These are phyloP conservation scores for Cystoisospora suis DNA, from an alignment of 169 alveolate species.

Conservation along the genomic window DNA sequence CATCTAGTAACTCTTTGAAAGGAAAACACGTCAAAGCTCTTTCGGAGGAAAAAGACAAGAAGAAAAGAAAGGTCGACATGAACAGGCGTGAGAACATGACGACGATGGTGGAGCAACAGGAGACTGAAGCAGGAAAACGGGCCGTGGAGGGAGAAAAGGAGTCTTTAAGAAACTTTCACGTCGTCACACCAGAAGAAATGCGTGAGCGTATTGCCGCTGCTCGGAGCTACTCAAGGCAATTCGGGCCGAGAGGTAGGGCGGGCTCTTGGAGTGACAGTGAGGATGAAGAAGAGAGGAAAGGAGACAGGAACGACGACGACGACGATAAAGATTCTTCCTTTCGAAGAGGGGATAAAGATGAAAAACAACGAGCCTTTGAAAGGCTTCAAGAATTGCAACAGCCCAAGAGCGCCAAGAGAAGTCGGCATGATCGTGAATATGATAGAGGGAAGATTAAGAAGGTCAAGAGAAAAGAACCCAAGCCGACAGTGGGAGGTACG, in stretches of 20 bases:
- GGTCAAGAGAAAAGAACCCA: background rate
- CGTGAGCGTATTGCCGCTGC: conserved; percentile 39
- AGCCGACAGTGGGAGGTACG: conserved; percentile 50
- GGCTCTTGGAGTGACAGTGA: conserved; percentile 39
- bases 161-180: background rate
- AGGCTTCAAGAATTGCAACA: conserved; percentile 59
- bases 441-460: conserved; percentile 70
- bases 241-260: no score
- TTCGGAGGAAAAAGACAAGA: background rate
- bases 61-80: background rate
- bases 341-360: background rate
- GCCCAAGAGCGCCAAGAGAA: conserved; percentile 59
- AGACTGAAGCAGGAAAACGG: background rate
- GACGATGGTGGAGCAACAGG: conserved; percentile 1
- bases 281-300: no score
- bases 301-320: no score
- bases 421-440: conserved; percentile 73
- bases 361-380: conserved; percentile 29
- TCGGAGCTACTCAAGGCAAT: conserved; percentile 17
- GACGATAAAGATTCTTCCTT: background rate
- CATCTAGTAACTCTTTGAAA: no score
- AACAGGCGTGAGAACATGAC: background rate
- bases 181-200: conserved; percentile 53
- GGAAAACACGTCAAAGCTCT: background rate
- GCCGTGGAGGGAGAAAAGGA: background rate